A percentile compares a stretch with the other conserved stretches of the same genome.
phyloP scores from a whole-genome alignment of 345 rosid genomes.

The Toxicodendron radicans region DNA sequence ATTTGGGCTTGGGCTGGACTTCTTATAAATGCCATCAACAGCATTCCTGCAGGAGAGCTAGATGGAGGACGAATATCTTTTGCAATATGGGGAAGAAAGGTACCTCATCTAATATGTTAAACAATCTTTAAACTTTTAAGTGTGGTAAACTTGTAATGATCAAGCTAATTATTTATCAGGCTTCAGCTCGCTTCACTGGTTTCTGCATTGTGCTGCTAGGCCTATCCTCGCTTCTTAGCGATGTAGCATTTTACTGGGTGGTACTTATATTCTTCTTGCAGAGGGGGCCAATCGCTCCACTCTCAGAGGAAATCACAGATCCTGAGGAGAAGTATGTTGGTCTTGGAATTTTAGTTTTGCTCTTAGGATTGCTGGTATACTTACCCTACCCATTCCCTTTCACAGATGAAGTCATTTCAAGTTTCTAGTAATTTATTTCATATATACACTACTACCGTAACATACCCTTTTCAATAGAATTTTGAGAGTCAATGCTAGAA shows the following conservation, averaged over 20 bases:
- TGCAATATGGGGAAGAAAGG: constrained; percentile 97
- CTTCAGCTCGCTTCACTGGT: constrained; percentile 65
- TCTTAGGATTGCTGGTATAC: constrained; percentile 75
- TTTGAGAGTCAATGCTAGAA: not conserved
- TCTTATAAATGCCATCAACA: constrained; percentile 88
- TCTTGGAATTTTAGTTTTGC: constrained; percentile 67
- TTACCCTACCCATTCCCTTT: constrained; percentile 88
- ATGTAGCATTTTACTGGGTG: constrained; percentile 93
- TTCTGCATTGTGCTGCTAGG: constrained; percentile 71
- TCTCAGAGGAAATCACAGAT: constrained; percentile 70
- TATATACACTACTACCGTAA: not conserved
- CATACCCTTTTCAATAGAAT: not conserved
- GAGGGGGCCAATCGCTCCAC: constrained; percentile 84
- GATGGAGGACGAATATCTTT: constrained; percentile 88
- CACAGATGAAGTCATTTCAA: constrained; percentile 40
- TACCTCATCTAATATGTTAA: constrained; percentile 23
- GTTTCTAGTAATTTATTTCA: constrained; percentile 30
- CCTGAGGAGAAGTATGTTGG: constrained; percentile 62
- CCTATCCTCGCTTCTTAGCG: constrained; percentile 69
- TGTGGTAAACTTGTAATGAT: constrained; percentile 3
- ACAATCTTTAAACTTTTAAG: not conserved
- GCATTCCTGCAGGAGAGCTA: constrained; percentile 95
- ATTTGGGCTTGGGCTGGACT: constrained; percentile 98
- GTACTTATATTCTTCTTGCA: constrained; percentile 80
- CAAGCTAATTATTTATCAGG: constrained; percentile 41